Conservation (phyloP, 306 rosid genomes). For the apple (Malus domestica) region ASM211411v1 NC_041801.1:5674501-5675000, state of each 20-base stretch:
- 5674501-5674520: background rate
- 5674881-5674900: conserved; percentile 6
- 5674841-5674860: background rate
- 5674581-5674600: conserved; percentile 78
- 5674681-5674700: background rate
- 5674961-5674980: conserved; percentile 95
- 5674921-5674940: conserved; percentile 85
- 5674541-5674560: background rate
- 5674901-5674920: conserved; percentile 97
- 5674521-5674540: background rate
- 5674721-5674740: too few relatives aligned
- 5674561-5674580: conserved; percentile 47
- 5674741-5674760: background rate
- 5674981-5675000: conserved; percentile 65
- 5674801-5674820: background rate
- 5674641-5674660: conserved; percentile 16
- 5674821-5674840: background rate
- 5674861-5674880: background rate
- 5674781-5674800: background rate
- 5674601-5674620: conserved; percentile 76
- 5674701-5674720: background rate
- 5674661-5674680: background rate
- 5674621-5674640: conserved; percentile 83
- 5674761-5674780: background rate
- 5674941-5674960: conserved; percentile 90